These are phyloP conservation scores for Diaporthe vaccinii DNA, from an alignment of 2,329 filamentous ascomycete genomes.

Conservation along the genomic window DNA sequence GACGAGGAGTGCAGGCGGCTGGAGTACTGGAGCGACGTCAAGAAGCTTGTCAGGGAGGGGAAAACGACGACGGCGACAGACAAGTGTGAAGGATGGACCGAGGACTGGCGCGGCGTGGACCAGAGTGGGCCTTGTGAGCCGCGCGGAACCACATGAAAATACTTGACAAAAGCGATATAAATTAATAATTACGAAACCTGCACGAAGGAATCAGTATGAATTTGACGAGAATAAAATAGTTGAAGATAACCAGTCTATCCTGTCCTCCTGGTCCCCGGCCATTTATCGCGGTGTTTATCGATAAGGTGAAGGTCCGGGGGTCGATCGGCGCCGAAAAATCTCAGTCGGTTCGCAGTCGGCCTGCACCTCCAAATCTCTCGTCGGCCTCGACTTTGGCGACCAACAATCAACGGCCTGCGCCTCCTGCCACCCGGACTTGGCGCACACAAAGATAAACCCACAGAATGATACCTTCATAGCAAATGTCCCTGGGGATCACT, in stretches of 20 bases:
- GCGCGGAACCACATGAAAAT: conserved; percentile 44
- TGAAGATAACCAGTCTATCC: background rate
- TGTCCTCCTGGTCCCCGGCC: background rate
- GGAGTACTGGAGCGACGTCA: conserved; percentile 91
- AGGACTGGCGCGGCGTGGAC: conserved; percentile 66
- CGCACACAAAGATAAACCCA: background rate
- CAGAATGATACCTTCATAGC: conserved; percentile 56
- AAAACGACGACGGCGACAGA: conserved; percentile 61
- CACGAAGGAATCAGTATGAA: background rate
- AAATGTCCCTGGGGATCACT: conserved; percentile 62
- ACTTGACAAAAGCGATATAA: conserved; percentile 14
- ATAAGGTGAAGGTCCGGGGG: conserved; percentile 14
- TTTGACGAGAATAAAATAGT: background rate
- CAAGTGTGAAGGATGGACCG: conserved; percentile 57
- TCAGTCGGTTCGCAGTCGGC: background rate
- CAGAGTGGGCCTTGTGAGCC: conserved; percentile 63
- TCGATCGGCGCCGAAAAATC: conserved; percentile 22
- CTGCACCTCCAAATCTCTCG: background rate
- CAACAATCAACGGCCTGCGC: conserved; percentile 11
- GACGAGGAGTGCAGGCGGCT: conserved; percentile 84
- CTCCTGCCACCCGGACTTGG: conserved; percentile 23
- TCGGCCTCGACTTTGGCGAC: background rate
- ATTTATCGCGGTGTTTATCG: conserved; percentile 25
- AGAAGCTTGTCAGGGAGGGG: conserved; percentile 72
- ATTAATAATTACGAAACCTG: background rate